A percentile compares a stretch with the other conserved stretches of the same genome.
Evolutionary conservation across 768 basidiomycete genomes (phyloP).

Genomic region (Russula dissimulans): DNA sequence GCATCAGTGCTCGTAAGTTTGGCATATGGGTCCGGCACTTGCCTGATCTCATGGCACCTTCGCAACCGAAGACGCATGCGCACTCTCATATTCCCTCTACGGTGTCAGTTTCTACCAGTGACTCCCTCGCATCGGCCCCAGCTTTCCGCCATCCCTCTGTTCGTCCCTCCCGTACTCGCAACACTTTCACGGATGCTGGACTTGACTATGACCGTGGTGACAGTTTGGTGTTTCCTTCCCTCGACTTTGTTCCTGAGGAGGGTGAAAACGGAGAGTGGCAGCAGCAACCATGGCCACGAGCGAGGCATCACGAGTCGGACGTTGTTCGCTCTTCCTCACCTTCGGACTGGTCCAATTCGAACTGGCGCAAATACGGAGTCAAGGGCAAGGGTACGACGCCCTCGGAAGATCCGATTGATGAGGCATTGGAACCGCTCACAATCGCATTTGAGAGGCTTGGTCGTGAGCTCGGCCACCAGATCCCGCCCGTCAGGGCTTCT

Average conservation of each 20-base stretch:
- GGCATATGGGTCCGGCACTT: constrained; percentile 79
- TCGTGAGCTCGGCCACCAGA: too few species aligned
- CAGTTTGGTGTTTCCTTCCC: too few species aligned
- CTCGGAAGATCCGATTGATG: too few species aligned
- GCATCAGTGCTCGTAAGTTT: constrained; percentile 75
- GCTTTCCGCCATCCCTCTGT: constrained; percentile 60
- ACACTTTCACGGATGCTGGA: constrained; percentile 31
- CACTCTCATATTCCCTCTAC: constrained; percentile 53
- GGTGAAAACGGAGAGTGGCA: constrained; percentile 25
- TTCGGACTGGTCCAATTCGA: constrained; percentile 25
- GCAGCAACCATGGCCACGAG: neutral
- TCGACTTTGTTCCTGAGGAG: too few species aligned
- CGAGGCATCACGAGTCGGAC: neutral
- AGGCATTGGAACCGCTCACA: too few species aligned
- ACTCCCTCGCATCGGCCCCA: constrained; percentile 53
- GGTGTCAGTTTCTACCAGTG: constrained; percentile 44
- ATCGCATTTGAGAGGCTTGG: too few species aligned
- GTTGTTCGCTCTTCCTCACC: constrained; percentile 2
- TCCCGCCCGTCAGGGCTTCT: too few species aligned
- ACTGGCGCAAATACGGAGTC: too few species aligned
- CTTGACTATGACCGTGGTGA: too few species aligned
- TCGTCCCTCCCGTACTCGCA: constrained; percentile 8
- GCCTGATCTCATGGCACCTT: constrained; percentile 56
- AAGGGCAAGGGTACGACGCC: too few species aligned
- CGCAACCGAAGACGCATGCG: constrained; percentile 25